These are phyloP conservation scores for Carnegiea gigantea DNA, from an alignment of 179 eudicot species.

Conservation along the genomic window DNA sequence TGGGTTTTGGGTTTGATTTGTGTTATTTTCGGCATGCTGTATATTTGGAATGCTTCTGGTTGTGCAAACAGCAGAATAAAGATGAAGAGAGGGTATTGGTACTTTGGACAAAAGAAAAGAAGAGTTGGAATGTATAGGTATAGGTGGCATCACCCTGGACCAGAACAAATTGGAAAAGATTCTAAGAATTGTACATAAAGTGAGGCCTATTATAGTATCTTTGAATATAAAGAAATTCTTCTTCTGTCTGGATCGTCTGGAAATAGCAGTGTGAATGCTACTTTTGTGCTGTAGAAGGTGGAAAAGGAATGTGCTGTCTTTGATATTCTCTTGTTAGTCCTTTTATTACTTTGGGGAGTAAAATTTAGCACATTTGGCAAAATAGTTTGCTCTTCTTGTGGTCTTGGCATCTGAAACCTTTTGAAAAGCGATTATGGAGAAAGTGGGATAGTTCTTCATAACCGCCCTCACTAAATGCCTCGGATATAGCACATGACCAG, in stretches of 20 bases:
- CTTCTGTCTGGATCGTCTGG: conserved; percentile 10
- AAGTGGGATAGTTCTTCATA: not conserved
- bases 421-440: not conserved
- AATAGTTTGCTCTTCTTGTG: conserved; percentile 18
- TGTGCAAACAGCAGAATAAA: not conserved
- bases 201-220: conserved; percentile 16
- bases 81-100: conserved; percentile 1
- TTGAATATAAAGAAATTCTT: conserved; percentile 20
- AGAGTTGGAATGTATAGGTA: conserved; percentile 3
- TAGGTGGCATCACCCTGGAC: conserved; percentile 28
- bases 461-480: not conserved
- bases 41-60: not conserved
- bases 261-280: conserved; percentile 26
- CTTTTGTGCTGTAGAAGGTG: conserved; percentile 24
- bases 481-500: not conserved
- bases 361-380: conserved; percentile 9
- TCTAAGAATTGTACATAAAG: conserved; percentile 8
- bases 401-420: conserved; percentile 21
- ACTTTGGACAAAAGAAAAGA: conserved; percentile 7
- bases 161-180: not conserved
- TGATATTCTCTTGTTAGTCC: conserved; percentile 12
- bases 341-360: not conserved
- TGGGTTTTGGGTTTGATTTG: not conserved
- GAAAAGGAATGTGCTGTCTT: conserved; percentile 2
- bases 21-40: not conserved